Evolutionary conservation across 73 alveolate species (phyloP), one percentile per base, ranked within the genome.

Genomic region (Breviolum minutum): DNA sequence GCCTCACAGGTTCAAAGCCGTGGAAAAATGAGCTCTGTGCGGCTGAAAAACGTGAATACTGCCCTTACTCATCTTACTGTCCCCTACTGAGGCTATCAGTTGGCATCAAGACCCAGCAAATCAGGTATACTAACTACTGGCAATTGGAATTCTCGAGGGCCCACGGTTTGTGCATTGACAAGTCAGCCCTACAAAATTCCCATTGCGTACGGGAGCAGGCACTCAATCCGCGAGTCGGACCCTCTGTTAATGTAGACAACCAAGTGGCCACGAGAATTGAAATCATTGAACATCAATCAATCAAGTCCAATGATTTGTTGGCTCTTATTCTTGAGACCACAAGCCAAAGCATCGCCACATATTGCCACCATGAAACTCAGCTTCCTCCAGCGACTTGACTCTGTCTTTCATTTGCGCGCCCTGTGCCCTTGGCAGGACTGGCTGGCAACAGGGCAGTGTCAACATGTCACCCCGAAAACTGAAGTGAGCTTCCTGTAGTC

Each of bases 341-440:
- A 40, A 40, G 54, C 54, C 24, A 29, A 80, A 9, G 13, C 20
- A 26, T 27, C 64, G 63, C 87, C 62, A 22, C 12, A 29, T 12
- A 9, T 10, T 13, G 66, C 87, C 13, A 73, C 85, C 79, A 40
- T 60, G 90, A 7, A 0, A n/a, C 98, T 92, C 98, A 26, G 98
- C 89, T 64, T 92, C 98, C 61, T 92, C 98, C 98, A 92, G n/a
- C n/a, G 90, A 60, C 70, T 81, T 80, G 69, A 92, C 79, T 48
- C 71, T 84, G 27, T 92, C 98, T 64, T 74, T 92, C 80, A 92
- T 80, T 48, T 92, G 98, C 27, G 89, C 98, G 4, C 98, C 98
- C 27, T 92, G 98, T 16, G 98, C 98, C 98, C 98, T 40, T 92
- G 89, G 63, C 88, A 24, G 54, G 54, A 40, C 54, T 40, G 54